phyloP scores from a whole-genome alignment of 257 asterid species.

The Nicotiana benthamiana region DNA sequence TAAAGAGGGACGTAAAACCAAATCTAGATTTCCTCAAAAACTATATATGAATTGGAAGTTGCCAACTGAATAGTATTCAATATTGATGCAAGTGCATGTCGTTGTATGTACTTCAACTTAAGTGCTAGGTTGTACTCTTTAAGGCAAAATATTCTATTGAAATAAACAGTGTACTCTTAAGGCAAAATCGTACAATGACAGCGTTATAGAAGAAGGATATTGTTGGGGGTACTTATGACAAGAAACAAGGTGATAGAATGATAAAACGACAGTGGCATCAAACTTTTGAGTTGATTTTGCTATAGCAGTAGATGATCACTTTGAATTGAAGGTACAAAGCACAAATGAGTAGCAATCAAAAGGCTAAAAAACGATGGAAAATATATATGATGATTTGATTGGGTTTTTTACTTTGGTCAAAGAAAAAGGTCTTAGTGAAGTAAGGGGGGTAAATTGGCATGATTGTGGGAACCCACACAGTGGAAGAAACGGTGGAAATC shows the following conservation, averaged over 20 bases:
- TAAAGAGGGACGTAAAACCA: too few relatives aligned
- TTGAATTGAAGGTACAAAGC: conserved; percentile 3
- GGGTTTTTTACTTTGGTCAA: conserved; percentile 39
- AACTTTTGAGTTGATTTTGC: neutral
- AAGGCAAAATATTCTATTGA: too few relatives aligned
- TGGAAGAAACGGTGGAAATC: conserved; percentile 71
- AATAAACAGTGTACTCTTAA: too few relatives aligned
- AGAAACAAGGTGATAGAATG: neutral
- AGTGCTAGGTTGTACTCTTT: neutral
- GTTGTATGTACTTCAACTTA: neutral
- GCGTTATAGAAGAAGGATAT: neutral
- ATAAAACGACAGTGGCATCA: neutral
- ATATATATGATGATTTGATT: conserved; percentile 22
- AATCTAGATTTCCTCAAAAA: too few relatives aligned
- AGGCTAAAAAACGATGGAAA: neutral
- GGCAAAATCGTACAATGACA: neutral
- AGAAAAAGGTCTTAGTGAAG: conserved; percentile 31
- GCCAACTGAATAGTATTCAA: too few relatives aligned
- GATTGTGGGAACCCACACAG: conserved; percentile 47
- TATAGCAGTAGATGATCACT: neutral
- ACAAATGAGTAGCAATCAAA: neutral
- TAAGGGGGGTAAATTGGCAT: conserved; percentile 9
- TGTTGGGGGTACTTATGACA: neutral
- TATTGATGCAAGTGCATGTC: too few relatives aligned
- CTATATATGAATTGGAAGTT: too few relatives aligned